Evolutionary conservation across 176 grass and related monocot species (phyloP).

Genomic region (Raddia distichophylla): DNA sequence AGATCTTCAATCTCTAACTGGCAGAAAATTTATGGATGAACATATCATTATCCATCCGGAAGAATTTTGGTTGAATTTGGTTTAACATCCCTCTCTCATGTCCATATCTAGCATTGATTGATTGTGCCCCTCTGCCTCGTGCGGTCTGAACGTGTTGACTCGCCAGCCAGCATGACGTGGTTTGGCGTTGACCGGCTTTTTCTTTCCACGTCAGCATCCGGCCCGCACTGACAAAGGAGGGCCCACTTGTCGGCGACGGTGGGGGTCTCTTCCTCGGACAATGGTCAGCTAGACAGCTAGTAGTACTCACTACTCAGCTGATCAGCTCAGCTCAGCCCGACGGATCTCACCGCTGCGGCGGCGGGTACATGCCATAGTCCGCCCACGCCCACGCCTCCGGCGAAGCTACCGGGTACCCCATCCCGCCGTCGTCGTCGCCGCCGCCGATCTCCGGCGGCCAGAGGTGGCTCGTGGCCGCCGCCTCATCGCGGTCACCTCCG

Average conservation of each 20-base stretch:
- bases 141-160: constrained; percentile 27
- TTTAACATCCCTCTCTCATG: no score
- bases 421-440: not conserved
- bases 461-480: not conserved
- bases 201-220: not conserved
- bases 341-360: constrained; percentile 31
- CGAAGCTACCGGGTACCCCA: not conserved
- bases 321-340: constrained; percentile 3
- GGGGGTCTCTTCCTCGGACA: not conserved
- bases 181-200: not conserved
- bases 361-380: constrained; percentile 23
- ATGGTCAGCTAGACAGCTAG: not conserved
- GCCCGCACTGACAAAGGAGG: not conserved
- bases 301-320: no score
- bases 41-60: no score
- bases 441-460: constrained; percentile 7
- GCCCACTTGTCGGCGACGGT: not conserved
- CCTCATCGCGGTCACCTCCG: not conserved
- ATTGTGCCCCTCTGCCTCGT: not conserved
- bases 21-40: no score
- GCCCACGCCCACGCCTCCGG: constrained; percentile 36
- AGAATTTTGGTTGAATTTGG: no score
- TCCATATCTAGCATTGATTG: no score
- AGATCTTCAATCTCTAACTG: no score
- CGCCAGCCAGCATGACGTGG: not conserved